Evolutionary conservation across 768 basidiomycete species (phyloP).

Genomic region (Daedaleopsis sinensis): DNA sequence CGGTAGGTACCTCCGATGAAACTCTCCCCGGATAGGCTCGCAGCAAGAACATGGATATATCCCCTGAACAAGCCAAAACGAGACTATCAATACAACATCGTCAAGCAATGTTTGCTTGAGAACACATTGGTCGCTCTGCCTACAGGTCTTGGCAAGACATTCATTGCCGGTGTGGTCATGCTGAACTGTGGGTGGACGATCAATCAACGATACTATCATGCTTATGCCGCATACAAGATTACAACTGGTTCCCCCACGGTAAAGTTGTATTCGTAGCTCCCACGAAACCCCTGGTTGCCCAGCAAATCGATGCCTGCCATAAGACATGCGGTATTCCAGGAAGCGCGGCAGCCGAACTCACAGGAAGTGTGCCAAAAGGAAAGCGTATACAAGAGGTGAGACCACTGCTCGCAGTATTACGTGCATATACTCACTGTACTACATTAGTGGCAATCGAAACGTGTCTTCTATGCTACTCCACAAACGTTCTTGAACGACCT

Average conservation of each 20-base stretch:
- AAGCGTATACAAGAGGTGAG: conserved; percentile 64
- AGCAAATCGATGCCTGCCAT: conserved; percentile 94
- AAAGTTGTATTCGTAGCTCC: conserved; percentile 96
- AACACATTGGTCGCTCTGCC: conserved; percentile 95
- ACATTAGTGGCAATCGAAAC: conserved; percentile 74
- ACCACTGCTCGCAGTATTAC: conserved; percentile 9
- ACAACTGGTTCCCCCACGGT: conserved; percentile 90
- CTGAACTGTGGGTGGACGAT: conserved; percentile 70
- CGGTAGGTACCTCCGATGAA: conserved; percentile 76
- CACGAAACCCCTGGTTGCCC: conserved; percentile 93
- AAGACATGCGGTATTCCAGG: conserved; percentile 92
- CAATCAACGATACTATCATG: background rate
- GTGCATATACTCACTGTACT: too few relatives aligned
- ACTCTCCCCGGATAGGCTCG: conserved; percentile 72
- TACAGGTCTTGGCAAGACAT: conserved; percentile 97
- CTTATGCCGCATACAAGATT: conserved; percentile 50
- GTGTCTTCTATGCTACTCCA: conserved; percentile 95
- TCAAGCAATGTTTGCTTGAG: conserved; percentile 81
- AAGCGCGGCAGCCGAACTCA: conserved; percentile 82
- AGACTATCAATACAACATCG: conserved; percentile 95
- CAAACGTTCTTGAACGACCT: conserved; percentile 94
- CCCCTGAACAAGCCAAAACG: conserved; percentile 87
- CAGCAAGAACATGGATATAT: conserved; percentile 86
- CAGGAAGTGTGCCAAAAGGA: conserved; percentile 64
- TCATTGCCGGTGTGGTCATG: conserved; percentile 97